Percentiles rank a stretch among this genome's conserved stretches.
These are phyloP conservation scores for Epichloe typhina DNA, from an alignment of 2,329 filamentous ascomycete genomes.

Conservation along the genomic window DNA sequence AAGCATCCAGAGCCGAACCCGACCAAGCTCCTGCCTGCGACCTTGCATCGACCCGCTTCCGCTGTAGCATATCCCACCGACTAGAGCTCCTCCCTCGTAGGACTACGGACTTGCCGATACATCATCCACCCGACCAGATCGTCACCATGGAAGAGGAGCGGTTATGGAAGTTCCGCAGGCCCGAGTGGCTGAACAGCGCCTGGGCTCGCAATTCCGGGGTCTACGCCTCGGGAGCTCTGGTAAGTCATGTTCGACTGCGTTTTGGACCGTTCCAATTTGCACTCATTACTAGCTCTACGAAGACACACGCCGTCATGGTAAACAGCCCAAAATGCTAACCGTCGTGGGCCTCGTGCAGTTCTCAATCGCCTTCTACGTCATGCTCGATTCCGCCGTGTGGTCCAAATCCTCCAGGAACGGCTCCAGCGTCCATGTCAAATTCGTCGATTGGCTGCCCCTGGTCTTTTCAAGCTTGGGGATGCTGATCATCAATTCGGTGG, in stretches of 20 bases:
- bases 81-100: neutral
- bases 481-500: slow-evolving; percentile 59
- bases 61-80: neutral
- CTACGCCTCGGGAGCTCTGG: slow-evolving; percentile 49
- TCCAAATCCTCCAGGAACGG: slow-evolving; percentile 47
- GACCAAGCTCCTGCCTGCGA: slow-evolving; percentile 9
- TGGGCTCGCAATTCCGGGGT: slow-evolving; percentile 51
- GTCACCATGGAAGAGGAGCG: slow-evolving; percentile 47
- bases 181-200: slow-evolving; percentile 53
- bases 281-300: neutral
- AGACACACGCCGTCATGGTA: neutral
- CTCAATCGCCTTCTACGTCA: slow-evolving; percentile 54
- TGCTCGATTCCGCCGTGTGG: slow-evolving; percentile 56
- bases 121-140: neutral
- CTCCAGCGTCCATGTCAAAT: slow-evolving; percentile 47
- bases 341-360: slow-evolving; percentile 30
- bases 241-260: slow-evolving; percentile 23
- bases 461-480: slow-evolving; percentile 55
- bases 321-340: neutral
- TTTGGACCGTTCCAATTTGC: too few species aligned
- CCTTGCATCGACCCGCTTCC: neutral
- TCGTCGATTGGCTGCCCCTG: slow-evolving; percentile 57
- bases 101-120: neutral
- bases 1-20: neutral
- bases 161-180: slow-evolving; percentile 53